Conservation (phyloP, 176 grass and related monocot species). For the Carex scoparia region DNA sequence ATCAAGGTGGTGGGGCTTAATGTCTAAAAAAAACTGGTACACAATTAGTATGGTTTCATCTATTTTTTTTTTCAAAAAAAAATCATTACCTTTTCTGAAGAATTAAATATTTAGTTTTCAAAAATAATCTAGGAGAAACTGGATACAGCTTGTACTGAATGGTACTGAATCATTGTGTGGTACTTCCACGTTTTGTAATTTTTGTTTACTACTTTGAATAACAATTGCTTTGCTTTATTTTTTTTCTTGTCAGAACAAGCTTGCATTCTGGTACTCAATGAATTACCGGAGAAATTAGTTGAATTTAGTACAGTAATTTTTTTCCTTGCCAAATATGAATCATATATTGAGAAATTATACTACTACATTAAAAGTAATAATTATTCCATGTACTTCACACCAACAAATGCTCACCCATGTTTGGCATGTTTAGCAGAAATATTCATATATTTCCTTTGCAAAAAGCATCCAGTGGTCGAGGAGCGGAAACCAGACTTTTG, state of each 20-base stretch:
- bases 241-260: slow-evolving; percentile 48
- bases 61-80: too few relatives aligned
- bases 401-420: not conserved
- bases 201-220: not conserved
- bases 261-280: slow-evolving; percentile 80
- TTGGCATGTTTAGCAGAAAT: not conserved
- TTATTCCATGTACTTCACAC: not conserved
- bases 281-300: slow-evolving; percentile 74
- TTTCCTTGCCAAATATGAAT: too few relatives aligned
- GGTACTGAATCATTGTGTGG: not conserved
- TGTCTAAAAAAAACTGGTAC: too few relatives aligned
- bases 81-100: too few relatives aligned
- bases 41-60: too few relatives aligned
- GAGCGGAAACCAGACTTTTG: too few relatives aligned
- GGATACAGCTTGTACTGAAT: not conserved
- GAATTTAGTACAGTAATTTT: slow-evolving; percentile 69
- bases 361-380: not conserved
- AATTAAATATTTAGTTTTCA: too few relatives aligned
- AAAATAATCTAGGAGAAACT: not conserved
- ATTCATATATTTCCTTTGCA: not conserved
- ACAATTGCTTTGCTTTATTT: not conserved
- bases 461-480: not conserved
- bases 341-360: not conserved
- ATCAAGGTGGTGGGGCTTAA: too few relatives aligned
- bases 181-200: not conserved